Base-by-base conservation (phyloP, 2,329 filamentous ascomycete species). In the Annulohypoxylon truncatum region DNA sequence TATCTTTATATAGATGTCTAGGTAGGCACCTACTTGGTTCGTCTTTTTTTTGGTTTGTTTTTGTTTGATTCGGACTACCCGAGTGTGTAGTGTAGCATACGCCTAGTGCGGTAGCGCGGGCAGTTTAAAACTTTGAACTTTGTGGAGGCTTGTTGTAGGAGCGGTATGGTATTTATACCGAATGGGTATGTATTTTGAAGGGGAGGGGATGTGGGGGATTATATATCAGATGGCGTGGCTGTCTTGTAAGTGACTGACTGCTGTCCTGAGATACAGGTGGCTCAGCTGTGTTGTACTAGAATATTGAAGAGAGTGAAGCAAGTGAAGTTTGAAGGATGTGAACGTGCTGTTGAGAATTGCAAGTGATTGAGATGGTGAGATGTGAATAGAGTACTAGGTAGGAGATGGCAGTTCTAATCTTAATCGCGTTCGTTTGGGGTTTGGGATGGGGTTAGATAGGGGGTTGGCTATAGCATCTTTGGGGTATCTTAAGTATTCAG, bases 111-210 rank as follows among this genome's bases (percentile, higher is more conserved):
- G 47, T 28, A 9, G 26, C 10, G 53, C 31, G 15, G 55, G 53
- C 31, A 12, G 55, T 24, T 51, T 31, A 15, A 22, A 22, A 24
- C 20, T 28, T 42, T 38, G 26, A 31, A 22, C 24, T 22, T 35
- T 40, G 22, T 42, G 47, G 35, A 22, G 48, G 44, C 31, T 52
- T 62, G 46, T 54, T 66, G 66, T 63, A 66, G 54, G 33, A 51
- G 42, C 53, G 46, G 38, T 51, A n/a, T 31, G 29, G 6, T 10
- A 57, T 50, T 6, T 50, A 51, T 38, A 13, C 31, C 40, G 20
- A 35, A 51, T 18, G 47, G 40, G 4, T 9, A 29, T 38, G 4
- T 9, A 29, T 38, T 57, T 53, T 10, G 18, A 20, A 48, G 28
- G 51, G 9, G 44, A 47, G 15, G 35, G 18, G 15, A 15, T 15